Evolutionary conservation across 345 rosid species (phyloP).

Genomic region (Eucalyptus polyanthemos): DNA sequence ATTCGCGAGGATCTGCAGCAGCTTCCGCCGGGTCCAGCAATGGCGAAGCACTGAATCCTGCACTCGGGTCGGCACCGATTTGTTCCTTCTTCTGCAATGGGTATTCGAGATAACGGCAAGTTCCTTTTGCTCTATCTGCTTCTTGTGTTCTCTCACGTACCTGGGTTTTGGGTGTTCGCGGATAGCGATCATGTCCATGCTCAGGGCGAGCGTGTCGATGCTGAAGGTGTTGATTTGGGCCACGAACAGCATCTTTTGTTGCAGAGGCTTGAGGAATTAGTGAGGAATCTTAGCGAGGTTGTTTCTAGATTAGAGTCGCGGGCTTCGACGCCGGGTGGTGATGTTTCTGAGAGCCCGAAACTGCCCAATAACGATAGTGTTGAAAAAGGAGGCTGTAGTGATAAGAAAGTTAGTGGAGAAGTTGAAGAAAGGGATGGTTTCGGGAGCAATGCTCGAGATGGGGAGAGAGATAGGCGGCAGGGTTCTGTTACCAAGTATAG

Average conservation of each 20-base stretch:
- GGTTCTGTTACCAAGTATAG: constrained; percentile 57
- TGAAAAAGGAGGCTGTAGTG: background rate
- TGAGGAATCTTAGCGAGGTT: constrained; percentile 56
- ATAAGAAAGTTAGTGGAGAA: background rate
- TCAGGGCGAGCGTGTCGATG: constrained; percentile 5
- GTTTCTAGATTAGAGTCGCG: constrained; percentile 53
- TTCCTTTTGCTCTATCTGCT: constrained; percentile 25
- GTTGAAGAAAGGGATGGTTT: background rate
- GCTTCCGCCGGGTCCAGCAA: background rate
- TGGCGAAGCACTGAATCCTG: background rate
- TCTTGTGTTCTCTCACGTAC: constrained; percentile 17
- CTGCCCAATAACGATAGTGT: background rate
- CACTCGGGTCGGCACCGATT: background rate
- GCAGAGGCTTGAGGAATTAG: constrained; percentile 58
- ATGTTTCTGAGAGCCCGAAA: background rate
- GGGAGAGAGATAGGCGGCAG: constrained; percentile 18
- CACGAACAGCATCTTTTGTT: constrained; percentile 25
- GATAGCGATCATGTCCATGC: constrained; percentile 15
- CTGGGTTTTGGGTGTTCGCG: background rate
- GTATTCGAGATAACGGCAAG: constrained; percentile 43
- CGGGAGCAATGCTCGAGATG: constrained; percentile 6
- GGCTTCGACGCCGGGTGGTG: background rate
- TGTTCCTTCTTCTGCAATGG: constrained; percentile 21
- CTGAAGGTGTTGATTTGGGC: constrained; percentile 1
- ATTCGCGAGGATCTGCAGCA: background rate